phyloP scores from a whole-genome alignment of 805 yeast species.

The Cephaloascus albidus region DNA sequence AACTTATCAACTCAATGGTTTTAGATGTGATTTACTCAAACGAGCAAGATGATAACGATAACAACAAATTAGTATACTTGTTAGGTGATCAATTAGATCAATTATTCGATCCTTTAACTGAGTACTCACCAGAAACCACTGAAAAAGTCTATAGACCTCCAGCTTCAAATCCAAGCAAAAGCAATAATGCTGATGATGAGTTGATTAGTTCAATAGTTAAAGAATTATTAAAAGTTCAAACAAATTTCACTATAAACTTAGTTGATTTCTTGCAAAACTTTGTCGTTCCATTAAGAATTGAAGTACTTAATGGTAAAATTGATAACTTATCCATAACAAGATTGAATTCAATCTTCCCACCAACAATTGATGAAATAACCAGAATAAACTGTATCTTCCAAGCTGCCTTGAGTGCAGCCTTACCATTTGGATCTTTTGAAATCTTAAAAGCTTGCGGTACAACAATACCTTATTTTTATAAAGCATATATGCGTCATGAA shows the following conservation, averaged over 20 bases:
- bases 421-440: conserved; percentile 65
- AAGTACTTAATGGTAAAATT: conserved; percentile 48
- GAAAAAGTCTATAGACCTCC: conserved; percentile 67
- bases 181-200: conserved; percentile 6
- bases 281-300: conserved; percentile 68
- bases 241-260: conserved; percentile 60
- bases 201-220: conserved; percentile 45
- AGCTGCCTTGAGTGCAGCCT: conserved; percentile 62
- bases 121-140: conserved; percentile 86
- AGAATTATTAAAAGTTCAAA: conserved; percentile 65
- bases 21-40: conserved; percentile 72
- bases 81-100: conserved; percentile 85
- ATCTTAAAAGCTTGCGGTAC: conserved; percentile 71
- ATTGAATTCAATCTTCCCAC: conserved; percentile 79
- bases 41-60: conserved; percentile 39
- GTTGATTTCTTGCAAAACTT: conserved; percentile 73
- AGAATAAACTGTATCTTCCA: conserved; percentile 80
- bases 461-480: conserved; percentile 83
- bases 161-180: conserved; percentile 4
- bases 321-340: conserved; percentile 49
- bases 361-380: conserved; percentile 90
- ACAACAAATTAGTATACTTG: conserved; percentile 66
- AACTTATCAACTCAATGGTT: conserved; percentile 38
- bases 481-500: conserved; percentile 89
- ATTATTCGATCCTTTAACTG: conserved; percentile 80